Conservation (phyloP, 106 monocot species). For the Hemerocallis citrina region DNA sequence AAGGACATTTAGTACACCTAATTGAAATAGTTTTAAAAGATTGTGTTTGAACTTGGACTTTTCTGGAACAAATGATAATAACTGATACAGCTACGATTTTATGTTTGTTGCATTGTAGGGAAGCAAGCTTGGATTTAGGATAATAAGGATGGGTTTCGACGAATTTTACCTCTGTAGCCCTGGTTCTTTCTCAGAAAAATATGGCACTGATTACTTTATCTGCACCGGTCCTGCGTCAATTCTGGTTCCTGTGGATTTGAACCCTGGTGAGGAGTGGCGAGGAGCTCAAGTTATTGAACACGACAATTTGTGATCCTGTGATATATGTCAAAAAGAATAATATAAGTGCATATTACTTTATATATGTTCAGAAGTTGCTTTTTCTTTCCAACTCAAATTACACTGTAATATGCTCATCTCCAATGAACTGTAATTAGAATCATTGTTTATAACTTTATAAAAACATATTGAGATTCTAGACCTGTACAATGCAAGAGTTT, state of each 20-base stretch:
- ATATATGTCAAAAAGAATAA: neutral
- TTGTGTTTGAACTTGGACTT: no score
- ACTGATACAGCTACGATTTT: neutral
- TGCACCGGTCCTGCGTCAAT: slow-evolving; percentile 84
- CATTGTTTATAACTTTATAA: no score
- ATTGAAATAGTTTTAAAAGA: no score
- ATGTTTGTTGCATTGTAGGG: slow-evolving; percentile 26
- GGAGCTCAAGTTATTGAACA: slow-evolving; percentile 93
- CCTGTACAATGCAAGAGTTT: no score
- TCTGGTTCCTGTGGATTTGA: slow-evolving; percentile 66
- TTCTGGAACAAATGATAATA: no score
- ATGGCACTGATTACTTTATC: slow-evolving; percentile 68
- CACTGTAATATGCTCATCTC: no score
- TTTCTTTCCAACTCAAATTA: neutral
- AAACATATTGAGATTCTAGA: no score
- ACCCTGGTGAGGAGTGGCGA: slow-evolving; percentile 80
- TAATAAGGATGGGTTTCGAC: slow-evolving; percentile 90
- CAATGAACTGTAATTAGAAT: slow-evolving; percentile 3
- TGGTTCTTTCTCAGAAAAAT: slow-evolving; percentile 49
- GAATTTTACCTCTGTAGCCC: slow-evolving; percentile 73
- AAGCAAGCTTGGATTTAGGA: slow-evolving; percentile 70
- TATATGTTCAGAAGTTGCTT: neutral
- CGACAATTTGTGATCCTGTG: slow-evolving; percentile 63
- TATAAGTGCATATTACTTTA: neutral
- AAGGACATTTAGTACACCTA: no score